Conservation (phyloP, 495 filamentous ascomycete genomes). For the Pseudevernia furfuracea region DNA sequence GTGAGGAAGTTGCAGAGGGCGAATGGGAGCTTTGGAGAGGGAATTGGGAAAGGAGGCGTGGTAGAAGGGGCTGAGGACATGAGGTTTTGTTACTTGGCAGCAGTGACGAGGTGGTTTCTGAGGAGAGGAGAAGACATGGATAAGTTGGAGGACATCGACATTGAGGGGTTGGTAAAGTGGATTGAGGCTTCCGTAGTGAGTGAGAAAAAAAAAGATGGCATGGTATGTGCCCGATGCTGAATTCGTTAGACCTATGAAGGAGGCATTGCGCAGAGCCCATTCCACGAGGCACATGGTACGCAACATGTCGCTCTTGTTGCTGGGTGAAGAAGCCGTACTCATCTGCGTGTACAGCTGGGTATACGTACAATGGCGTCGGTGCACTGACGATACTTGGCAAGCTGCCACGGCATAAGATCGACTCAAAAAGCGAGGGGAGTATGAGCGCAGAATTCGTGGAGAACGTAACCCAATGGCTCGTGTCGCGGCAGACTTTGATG, state of each 20-base stretch:
- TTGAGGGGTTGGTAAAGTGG: conserved; percentile 59
- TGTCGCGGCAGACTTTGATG: conserved; percentile 59
- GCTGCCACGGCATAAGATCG: conserved; percentile 28
- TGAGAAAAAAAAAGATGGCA: not conserved
- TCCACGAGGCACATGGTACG: conserved; percentile 83
- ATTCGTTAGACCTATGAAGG: conserved; percentile 72
- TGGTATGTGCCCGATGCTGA: conserved; percentile 10
- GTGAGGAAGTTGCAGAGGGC: conserved; percentile 66
- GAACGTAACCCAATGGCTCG: conserved; percentile 54
- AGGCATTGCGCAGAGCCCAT: conserved; percentile 72
- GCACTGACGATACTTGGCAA: conserved; percentile 64
- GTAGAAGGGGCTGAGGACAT: conserved; percentile 76
- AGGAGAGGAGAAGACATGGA: conserved; percentile 45
- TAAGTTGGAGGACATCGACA: conserved; percentile 64
- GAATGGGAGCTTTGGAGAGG: conserved; percentile 90
- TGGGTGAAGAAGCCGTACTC: conserved; percentile 20
- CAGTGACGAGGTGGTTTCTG: conserved; percentile 78
- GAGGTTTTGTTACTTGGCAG: conserved; percentile 76
- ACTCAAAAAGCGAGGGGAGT: not conserved
- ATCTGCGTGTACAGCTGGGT: conserved; percentile 54
- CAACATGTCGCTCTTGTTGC: conserved; percentile 24
- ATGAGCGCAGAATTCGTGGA: conserved; percentile 33
- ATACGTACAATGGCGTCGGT: conserved; percentile 75
- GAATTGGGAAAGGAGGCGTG: conserved; percentile 49
- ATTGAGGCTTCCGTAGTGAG: conserved; percentile 62